These are phyloP conservation scores for Zymoseptoria brevis DNA, from an alignment of 2,329 filamentous ascomycete species.

Conservation along the genomic window DNA sequence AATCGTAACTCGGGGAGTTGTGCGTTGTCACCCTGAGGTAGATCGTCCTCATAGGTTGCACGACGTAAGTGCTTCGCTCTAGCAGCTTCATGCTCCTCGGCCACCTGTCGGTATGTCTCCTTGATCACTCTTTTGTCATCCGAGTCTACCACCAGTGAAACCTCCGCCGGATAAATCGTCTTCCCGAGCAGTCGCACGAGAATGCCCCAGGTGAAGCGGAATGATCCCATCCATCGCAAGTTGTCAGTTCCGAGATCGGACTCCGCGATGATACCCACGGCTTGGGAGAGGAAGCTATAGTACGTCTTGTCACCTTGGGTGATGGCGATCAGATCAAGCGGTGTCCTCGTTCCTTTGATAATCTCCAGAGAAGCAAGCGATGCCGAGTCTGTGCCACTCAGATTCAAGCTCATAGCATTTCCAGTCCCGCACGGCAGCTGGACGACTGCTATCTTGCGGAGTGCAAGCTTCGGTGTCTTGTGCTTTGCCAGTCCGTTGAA, in stretches of 20 bases:
- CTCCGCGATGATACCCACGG: slow-evolving; percentile 83
- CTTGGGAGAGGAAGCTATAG: slow-evolving; percentile 84
- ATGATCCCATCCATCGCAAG: slow-evolving; percentile 83
- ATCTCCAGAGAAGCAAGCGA: slow-evolving; percentile 72
- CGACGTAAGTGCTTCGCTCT: slow-evolving; percentile 18
- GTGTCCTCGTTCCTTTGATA: slow-evolving; percentile 77
- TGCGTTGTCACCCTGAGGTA: slow-evolving; percentile 12
- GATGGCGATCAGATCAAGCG: slow-evolving; percentile 77
- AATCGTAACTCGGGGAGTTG: slow-evolving; percentile 63
- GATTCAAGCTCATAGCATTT: slow-evolving; percentile 86
- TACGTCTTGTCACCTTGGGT: slow-evolving; percentile 69
- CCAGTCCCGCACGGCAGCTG: slow-evolving; percentile 90
- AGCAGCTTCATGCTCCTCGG: slow-evolving; percentile 22
- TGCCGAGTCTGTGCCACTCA: slow-evolving; percentile 70
- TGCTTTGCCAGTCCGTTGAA: slow-evolving; percentile 85
- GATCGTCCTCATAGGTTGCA: slow-evolving; percentile 13
- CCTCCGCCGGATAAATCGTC: slow-evolving; percentile 78
- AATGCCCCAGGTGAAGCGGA: slow-evolving; percentile 79
- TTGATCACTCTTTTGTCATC: slow-evolving; percentile 67
- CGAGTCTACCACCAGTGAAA: slow-evolving; percentile 76
- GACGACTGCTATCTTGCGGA: slow-evolving; percentile 70
- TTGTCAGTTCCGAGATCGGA: slow-evolving; percentile 83
- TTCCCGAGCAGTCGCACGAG: slow-evolving; percentile 67
- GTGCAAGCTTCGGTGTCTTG: slow-evolving; percentile 55
- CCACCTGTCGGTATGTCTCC: slow-evolving; percentile 54